Evolutionary conservation across 2,329 filamentous ascomycete genomes (phyloP), one percentile per base, ranked within the genome.

Genomic region (Xylogone sp.): DNA sequence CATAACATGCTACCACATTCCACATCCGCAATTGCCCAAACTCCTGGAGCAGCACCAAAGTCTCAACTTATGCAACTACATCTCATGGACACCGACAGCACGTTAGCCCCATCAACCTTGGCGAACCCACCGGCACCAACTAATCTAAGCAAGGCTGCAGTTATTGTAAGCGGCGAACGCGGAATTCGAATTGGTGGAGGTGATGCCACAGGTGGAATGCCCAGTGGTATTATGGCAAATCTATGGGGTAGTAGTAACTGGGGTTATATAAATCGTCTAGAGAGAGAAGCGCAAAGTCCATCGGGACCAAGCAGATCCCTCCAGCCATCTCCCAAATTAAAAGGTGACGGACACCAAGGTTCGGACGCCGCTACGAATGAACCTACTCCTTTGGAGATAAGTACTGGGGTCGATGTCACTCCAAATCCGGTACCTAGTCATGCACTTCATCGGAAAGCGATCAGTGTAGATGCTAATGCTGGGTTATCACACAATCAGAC

Each of bases 191-290:
- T 83, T 18, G 83, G 84, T n/a, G 71, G 73, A 46, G 74, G 74
- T 53, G 80, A 84, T 60, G 81, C 76, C 45, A 78, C 78, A n/a
- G 82, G 87, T 42, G 81, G 81, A 20, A 83, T 96, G 70, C 90
- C 92, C 1, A 88, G 88, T 46, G 90, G 90, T 13, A 84, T 97
- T 55, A 82, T 96, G 75, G 92, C 92, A 27, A 97, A 97, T 66
- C 81, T 95, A 51, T 97, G 93, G 93, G 93, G 93, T 46, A 95
- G 86, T 62, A 87, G 84, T 51, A 86, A 91, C 45, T 96, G 91
- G 89, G 82, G 82, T 13, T 81, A 82, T 56, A 71, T 87, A 53
- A 86, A 87, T 58, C 76, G 78, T 29, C 66, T 87, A 31, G 80
- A 79, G 59, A 71, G 74, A 19, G 78, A 81, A 44, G 77, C 80